A percentile compares a stretch with the other conserved stretches of the same genome.
Conservation (phyloP, 768 basidiomycete genomes). For the Amanita brunnescens region DNA sequence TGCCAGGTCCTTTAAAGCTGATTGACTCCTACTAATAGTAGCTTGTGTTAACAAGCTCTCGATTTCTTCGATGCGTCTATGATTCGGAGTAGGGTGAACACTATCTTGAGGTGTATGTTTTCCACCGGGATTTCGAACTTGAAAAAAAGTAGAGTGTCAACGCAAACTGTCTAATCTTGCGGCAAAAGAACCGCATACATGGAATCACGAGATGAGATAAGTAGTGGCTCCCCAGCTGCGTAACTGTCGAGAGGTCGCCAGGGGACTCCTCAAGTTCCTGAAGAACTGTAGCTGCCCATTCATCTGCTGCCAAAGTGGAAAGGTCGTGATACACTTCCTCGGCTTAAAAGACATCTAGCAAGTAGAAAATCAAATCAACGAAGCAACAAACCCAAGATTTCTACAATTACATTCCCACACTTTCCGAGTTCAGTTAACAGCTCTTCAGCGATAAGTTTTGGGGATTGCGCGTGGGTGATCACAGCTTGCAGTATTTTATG, state of each 20-base stretch:
- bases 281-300: not conserved
- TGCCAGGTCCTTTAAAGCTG: not conserved
- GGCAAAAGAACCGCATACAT: not conserved
- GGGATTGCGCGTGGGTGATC: slow-evolving; percentile 6
- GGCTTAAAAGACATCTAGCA: not conserved
- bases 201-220: not conserved
- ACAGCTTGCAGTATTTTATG: slow-evolving; percentile 3
- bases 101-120: not conserved
- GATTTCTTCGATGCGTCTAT: not conserved
- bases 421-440: slow-evolving; percentile 1
- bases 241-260: not conserved
- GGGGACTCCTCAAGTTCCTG: not conserved
- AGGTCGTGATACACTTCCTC: not conserved
- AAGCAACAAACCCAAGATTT: slow-evolving; percentile 6
- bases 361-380: not conserved
- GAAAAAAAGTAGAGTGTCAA: not conserved
- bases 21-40: not conserved
- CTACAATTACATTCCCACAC: slow-evolving; percentile 4
- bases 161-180: not conserved
- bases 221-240: slow-evolving; percentile 1
- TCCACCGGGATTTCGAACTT: not conserved
- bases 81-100: not conserved
- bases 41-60: not conserved
- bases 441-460: slow-evolving; percentile 2
- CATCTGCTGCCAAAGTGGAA: not conserved